Conservation (phyloP, 345 rosid genomes). For the Adansonia digitata region DNA sequence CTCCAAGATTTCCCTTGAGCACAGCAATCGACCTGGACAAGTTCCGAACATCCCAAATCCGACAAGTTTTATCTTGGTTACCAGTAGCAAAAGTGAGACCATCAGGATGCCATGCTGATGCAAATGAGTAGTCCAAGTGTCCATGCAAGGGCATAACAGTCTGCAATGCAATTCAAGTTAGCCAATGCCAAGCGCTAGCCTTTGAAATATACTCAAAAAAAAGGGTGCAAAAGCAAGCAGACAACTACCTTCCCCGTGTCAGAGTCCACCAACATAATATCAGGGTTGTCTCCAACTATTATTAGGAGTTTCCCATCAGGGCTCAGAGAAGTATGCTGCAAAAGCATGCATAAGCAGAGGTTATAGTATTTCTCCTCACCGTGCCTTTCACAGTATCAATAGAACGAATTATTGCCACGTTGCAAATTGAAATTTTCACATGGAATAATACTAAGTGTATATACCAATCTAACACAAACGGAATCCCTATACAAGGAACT, state of each 20-base stretch:
- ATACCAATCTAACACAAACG: not conserved
- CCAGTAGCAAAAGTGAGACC: conserved; percentile 78
- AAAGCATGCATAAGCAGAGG: not conserved
- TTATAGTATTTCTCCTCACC: not conserved
- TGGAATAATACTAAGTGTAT: not conserved
- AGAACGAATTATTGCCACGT: not conserved
- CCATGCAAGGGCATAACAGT: conserved; percentile 42
- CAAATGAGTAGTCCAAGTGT: conserved; percentile 74
- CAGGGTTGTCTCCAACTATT: conserved; percentile 75
- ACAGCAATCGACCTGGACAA: conserved; percentile 53
- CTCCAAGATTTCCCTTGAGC: conserved; percentile 70
- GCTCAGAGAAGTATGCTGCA: conserved; percentile 71
- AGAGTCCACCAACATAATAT: conserved; percentile 57
- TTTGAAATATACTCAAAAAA: conserved; percentile 1
- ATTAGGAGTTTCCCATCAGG: conserved; percentile 66
- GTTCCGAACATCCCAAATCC: conserved; percentile 67
- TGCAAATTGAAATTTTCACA: not conserved
- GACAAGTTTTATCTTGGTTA: conserved; percentile 78
- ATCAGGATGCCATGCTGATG: conserved; percentile 78
- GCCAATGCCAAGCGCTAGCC: not conserved
- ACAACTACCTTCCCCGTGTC: conserved; percentile 50
- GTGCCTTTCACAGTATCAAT: not conserved
- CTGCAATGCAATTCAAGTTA: conserved; percentile 27
- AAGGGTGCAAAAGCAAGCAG: not conserved
- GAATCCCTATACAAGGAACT: conserved; percentile 15